Evolutionary conservation across 768 basidiomycete species (phyloP).

Genomic region (Calocybe indica): DNA sequence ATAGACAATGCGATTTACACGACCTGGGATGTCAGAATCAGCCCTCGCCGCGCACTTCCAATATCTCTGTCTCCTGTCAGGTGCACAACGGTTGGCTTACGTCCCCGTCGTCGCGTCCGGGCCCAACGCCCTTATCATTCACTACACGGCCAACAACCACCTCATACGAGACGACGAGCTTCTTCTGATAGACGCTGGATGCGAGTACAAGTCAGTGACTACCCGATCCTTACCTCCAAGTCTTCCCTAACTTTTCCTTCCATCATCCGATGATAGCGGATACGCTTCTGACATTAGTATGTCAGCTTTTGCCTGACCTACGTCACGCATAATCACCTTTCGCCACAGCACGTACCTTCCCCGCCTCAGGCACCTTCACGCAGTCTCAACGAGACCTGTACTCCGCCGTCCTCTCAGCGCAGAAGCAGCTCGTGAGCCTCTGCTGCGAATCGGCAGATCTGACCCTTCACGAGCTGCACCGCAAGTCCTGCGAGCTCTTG

Average conservation of each 20-base stretch:
- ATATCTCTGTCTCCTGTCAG: constrained; percentile 73
- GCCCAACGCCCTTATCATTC: constrained; percentile 88
- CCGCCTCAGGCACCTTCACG: constrained; percentile 77
- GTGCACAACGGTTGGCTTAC: constrained; percentile 88
- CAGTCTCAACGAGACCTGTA: constrained; percentile 82
- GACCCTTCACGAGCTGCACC: constrained; percentile 74
- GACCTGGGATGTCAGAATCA: constrained; percentile 35
- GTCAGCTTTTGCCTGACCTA: neutral
- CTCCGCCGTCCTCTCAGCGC: constrained; percentile 63
- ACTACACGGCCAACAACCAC: constrained; percentile 92
- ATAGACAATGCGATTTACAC: constrained; percentile 80
- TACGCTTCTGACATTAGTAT: constrained; percentile 93
- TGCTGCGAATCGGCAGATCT: constrained; percentile 54
- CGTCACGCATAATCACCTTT: constrained; percentile 3
- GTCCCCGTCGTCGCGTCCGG: constrained; percentile 97
- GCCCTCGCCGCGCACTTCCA: constrained; percentile 75
- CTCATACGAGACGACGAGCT: constrained; percentile 64
- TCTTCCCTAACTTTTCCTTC: constrained; percentile 1
- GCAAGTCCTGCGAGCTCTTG: constrained; percentile 60
- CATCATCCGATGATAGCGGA: constrained; percentile 40
- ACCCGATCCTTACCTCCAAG: neutral
- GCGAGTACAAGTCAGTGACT: constrained; percentile 74
- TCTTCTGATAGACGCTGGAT: constrained; percentile 86
- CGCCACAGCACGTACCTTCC: constrained; percentile 77
- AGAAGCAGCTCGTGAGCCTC: constrained; percentile 57